phyloP scores from a whole-genome alignment of 495 filamentous ascomycete genomes.

The Penicillium argentinense region DNA sequence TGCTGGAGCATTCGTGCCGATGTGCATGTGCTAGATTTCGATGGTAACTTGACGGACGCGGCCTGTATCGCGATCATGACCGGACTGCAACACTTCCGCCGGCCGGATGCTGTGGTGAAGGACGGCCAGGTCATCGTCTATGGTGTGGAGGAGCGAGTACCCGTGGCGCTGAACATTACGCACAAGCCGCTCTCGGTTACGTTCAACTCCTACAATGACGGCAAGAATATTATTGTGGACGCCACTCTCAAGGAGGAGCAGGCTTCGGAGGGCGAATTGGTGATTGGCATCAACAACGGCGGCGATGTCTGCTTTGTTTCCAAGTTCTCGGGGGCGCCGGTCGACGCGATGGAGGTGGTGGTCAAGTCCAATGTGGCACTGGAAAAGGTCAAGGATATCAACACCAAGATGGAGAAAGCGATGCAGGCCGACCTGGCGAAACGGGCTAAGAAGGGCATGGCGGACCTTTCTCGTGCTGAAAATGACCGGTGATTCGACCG shows the following conservation, averaged over 20 bases:
- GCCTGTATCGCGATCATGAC: conserved; percentile 83
- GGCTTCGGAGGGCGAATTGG: conserved; percentile 76
- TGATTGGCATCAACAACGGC: conserved; percentile 81
- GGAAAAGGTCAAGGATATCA: conserved; percentile 77
- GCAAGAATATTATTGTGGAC: conserved; percentile 68
- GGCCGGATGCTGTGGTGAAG: conserved; percentile 80
- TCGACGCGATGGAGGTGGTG: conserved; percentile 74
- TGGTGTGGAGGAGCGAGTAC: conserved; percentile 79
- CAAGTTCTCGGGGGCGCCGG: conserved; percentile 78
- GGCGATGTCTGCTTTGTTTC: conserved; percentile 91
- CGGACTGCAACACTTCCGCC: conserved; percentile 83
- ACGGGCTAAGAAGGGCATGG: conserved; percentile 72
- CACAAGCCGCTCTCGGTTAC: conserved; percentile 88
- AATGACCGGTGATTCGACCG: conserved; percentile 56
- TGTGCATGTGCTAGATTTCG: conserved; percentile 84
- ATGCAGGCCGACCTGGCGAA: conserved; percentile 74
- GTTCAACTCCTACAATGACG: conserved; percentile 75
- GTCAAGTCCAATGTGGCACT: conserved; percentile 67
- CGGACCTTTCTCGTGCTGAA: conserved; percentile 78
- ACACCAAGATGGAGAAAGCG: conserved; percentile 63
- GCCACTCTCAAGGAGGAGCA: conserved; percentile 83
- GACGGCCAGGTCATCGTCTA: conserved; percentile 82
- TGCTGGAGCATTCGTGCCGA: conserved; percentile 89
- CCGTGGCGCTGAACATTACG: conserved; percentile 82
- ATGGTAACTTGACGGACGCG: conserved; percentile 84